A percentile compares a stretch with the other conserved stretches of the same genome.
These are phyloP conservation scores for Blumeria hordei DNA, from an alignment of 2,329 filamentous ascomycete genomes.

Conservation along the genomic window DNA sequence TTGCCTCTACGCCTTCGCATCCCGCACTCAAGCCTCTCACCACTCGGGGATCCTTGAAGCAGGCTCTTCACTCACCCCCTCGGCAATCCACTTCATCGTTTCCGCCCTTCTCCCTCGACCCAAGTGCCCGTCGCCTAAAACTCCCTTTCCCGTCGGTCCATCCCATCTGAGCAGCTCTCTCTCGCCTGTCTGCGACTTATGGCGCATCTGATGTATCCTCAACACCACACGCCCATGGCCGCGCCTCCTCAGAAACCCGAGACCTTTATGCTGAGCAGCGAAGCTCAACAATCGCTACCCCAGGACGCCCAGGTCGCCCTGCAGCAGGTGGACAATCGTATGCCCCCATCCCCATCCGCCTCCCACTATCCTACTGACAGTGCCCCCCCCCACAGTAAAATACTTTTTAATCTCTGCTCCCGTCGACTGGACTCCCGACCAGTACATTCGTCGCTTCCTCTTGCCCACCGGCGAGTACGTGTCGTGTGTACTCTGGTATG, in stretches of 20 bases:
- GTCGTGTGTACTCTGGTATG: slow-evolving; percentile 80
- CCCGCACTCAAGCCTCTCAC: no score
- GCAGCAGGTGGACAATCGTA: slow-evolving; percentile 94
- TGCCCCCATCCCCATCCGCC: slow-evolving; percentile 18
- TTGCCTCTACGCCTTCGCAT: no score
- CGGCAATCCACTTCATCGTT: no score
- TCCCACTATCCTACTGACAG: slow-evolving; percentile 7
- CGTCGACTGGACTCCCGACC: slow-evolving; percentile 90
- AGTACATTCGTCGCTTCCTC: slow-evolving; percentile 88
- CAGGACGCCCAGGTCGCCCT: slow-evolving; percentile 92
- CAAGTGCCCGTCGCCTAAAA: no score
- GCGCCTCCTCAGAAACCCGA: slow-evolving; percentile 75
- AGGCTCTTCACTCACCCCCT: no score
- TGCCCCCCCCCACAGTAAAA: slow-evolving; percentile 42
- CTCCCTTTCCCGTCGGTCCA: no score
- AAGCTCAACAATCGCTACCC: slow-evolving; percentile 87
- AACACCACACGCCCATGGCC: slow-evolving; percentile 64
- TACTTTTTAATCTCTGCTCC: slow-evolving; percentile 98
- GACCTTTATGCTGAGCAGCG: slow-evolving; percentile 93
- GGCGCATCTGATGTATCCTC: slow-evolving; percentile 37
- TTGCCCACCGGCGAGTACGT: slow-evolving; percentile 96
- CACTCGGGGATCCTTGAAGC: no score
- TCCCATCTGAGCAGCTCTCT: no score
- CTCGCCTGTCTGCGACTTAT: no score
- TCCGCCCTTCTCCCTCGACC: no score